Evolutionary conservation across 2,329 filamentous ascomycete genomes (phyloP).

Genomic region (Ceratocystis variospora): DNA sequence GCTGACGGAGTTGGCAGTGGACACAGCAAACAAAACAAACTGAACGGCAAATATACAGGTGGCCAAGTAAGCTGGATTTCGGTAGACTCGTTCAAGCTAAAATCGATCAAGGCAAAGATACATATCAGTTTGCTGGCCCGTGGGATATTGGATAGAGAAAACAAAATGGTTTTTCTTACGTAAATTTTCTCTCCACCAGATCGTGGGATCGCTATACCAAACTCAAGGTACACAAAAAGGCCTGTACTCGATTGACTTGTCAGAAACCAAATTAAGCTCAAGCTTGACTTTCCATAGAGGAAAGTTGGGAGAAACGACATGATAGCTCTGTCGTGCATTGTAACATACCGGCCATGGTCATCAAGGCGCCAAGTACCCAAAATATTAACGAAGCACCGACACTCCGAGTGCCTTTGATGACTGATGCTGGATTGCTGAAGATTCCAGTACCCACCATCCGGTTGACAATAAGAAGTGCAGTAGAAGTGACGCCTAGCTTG

Average conservation of each 20-base stretch:
- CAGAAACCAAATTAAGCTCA: no score
- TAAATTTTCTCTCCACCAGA: slow-evolving; percentile 55
- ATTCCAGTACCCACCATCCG: slow-evolving; percentile 48
- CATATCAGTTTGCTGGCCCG: not conserved
- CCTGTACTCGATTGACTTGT: slow-evolving; percentile 31
- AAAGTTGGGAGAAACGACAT: no score
- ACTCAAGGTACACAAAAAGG: slow-evolving; percentile 49
- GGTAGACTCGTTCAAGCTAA: slow-evolving; percentile 41
- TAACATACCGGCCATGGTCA: slow-evolving; percentile 13
- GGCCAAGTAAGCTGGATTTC: slow-evolving; percentile 41
- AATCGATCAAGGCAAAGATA: not conserved
- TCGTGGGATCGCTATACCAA: slow-evolving; percentile 46
- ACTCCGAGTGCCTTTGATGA: slow-evolving; percentile 39
- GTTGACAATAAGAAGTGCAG: slow-evolving; percentile 42
- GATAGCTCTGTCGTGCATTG: no score
- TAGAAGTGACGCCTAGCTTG: slow-evolving; percentile 25
- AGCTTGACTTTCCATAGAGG: no score
- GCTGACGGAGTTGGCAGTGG: slow-evolving; percentile 43
- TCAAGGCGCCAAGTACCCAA: slow-evolving; percentile 21
- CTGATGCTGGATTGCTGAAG: slow-evolving; percentile 41
- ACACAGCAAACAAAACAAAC: slow-evolving; percentile 49
- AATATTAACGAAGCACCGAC: slow-evolving; percentile 28
- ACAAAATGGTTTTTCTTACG: slow-evolving; percentile 10
- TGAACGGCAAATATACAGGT: slow-evolving; percentile 47
- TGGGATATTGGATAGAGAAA: not conserved